phyloP scores from a whole-genome alignment of 768 basidiomycete species.

The Clathrus columnatus region DNA sequence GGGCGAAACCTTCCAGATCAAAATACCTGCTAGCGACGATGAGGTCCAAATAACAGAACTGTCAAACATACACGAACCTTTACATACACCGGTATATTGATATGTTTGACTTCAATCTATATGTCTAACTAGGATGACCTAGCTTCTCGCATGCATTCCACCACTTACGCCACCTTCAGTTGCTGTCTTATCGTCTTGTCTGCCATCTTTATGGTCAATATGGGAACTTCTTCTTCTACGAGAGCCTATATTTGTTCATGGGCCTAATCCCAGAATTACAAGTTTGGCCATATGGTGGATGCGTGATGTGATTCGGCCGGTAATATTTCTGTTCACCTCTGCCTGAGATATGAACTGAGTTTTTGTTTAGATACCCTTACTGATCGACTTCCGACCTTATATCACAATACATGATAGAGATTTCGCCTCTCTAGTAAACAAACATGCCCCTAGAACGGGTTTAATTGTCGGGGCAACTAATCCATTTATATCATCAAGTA shows the following conservation, averaged over 20 bases:
- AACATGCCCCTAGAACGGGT: conserved; percentile 70
- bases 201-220: conserved; percentile 34
- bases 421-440: conserved; percentile 64
- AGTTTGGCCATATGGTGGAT: conserved; percentile 93
- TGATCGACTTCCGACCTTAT: conserved; percentile 85
- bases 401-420: conserved; percentile 96
- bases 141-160: conserved; percentile 64
- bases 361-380: conserved; percentile 59
- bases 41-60: conserved; percentile 64
- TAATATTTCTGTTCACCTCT: conserved; percentile 26
- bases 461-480: conserved; percentile 81
- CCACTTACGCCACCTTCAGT: conserved; percentile 54
- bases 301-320: conserved; percentile 76
- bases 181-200: conserved; percentile 34
- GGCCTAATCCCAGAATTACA: conserved; percentile 66
- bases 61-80: conserved; percentile 43
- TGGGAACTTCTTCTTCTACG: conserved; percentile 93
- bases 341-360: not conserved
- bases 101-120: not conserved
- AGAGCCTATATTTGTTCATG: conserved; percentile 83
- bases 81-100: conserved; percentile 34
- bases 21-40: conserved; percentile 59
- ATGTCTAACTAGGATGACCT: not conserved
- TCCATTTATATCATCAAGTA: conserved; percentile 73
- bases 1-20: conserved; percentile 63